Evolutionary conservation across 2,329 filamentous ascomycete species (phyloP).

Genomic region (Neonectria hederae): DNA sequence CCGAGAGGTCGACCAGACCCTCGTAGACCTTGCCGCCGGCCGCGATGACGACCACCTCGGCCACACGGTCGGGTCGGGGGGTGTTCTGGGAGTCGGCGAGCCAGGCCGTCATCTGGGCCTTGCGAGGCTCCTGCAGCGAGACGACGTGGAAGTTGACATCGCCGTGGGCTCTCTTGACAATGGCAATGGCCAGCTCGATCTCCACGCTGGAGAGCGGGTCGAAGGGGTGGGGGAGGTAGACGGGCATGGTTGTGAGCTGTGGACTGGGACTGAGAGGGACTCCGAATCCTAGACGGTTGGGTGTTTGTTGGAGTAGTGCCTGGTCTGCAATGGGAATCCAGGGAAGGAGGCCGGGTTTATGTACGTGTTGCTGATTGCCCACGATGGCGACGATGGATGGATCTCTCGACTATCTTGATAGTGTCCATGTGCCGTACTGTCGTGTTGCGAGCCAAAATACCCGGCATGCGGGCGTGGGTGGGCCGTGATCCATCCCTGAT

Average conservation of each 20-base stretch:
- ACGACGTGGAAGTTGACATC: constrained; percentile 87
- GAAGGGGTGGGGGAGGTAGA: constrained; percentile 39
- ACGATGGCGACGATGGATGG: neutral
- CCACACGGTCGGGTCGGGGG: constrained; percentile 74
- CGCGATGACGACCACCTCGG: constrained; percentile 85
- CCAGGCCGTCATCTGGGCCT: constrained; percentile 85
- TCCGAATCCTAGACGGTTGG: constrained; percentile 14
- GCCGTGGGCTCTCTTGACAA: constrained; percentile 75
- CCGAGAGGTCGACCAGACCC: constrained; percentile 80
- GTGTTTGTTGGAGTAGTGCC: constrained; percentile 2
- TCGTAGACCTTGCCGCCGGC: constrained; percentile 83
- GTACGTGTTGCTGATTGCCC: neutral
- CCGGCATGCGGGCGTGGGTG: neutral
- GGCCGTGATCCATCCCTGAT: neutral
- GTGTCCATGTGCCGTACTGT: too few relatives aligned
- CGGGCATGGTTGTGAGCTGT: constrained; percentile 11
- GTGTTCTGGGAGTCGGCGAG: constrained; percentile 69
- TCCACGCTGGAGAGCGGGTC: constrained; percentile 60
- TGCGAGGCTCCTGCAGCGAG: constrained; percentile 84
- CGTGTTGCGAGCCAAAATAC: neutral
- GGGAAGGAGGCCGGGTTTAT: constrained; percentile 16
- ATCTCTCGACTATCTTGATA: constrained; percentile 10
- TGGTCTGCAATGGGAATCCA: neutral
- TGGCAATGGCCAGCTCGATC: constrained; percentile 75
- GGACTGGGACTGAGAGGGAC: constrained; percentile 6